Evolutionary conservation across 805 yeast genomes (phyloP), one percentile per base, ranked within the genome.

Genomic region (Starmerella sirachaensis): DNA sequence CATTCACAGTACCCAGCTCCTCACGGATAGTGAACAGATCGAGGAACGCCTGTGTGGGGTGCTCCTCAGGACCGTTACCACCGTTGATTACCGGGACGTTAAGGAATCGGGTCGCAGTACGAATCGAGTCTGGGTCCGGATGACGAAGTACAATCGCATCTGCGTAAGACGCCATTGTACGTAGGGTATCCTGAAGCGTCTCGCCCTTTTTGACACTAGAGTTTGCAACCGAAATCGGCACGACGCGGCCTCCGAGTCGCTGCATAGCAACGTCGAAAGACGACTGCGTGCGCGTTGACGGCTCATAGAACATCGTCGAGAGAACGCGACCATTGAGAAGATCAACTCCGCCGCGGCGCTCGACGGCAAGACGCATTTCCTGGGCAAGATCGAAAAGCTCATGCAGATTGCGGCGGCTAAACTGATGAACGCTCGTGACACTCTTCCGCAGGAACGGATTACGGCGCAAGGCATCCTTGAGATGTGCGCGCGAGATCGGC

Each of bases 211-310:
- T 82, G 34, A 86, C 95, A 18, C 95, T 83, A n/a, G 97, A 86
- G 23, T 85, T 70, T 48, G 72, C 75, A 43, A 91, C 80, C 46
- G 81, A 70, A 48, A 91, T 80, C 38, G 93, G 72, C 50, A 93
- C 81, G 51, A 85, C 94, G 63, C 94, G 76, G 58, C 99, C 99
- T 61, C 99, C 99, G 53, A 91, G 70, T 66, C 99, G 81, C 69
- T 91, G 97, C 98, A 91, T 91, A 43, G 99, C 99, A 53, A 95
- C 95, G 60, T 91, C 94, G 59, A 93, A 93, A 1, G 97, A 91
- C 17, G 96, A 76, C 14, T 93, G 75, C 23, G 99, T 91, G 65
- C 99, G 75, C 27, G 99, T 93, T 5, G 95, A 84, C 51, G 99
- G 98, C 67, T 91, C 99, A 62, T 85, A 91, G 69, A 91, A 91